Evolutionary conservation across 805 yeast genomes (phyloP).

Genomic region (Groenewaldozyma salmanticensis): DNA sequence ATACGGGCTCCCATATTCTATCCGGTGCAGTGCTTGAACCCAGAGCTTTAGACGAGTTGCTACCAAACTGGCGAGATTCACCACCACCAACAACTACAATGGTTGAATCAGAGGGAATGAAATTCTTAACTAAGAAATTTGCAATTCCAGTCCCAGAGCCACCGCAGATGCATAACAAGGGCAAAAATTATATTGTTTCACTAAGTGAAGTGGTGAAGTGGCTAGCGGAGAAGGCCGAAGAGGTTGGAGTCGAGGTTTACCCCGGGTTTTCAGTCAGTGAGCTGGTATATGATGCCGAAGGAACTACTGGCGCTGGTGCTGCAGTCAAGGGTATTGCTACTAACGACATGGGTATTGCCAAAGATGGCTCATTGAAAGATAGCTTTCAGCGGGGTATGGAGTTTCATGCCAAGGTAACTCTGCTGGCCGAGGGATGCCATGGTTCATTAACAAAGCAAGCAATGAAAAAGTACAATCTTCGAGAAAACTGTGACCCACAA

Average conservation of each 20-base stretch:
- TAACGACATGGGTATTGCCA: constrained; percentile 79
- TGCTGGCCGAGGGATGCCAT: constrained; percentile 97
- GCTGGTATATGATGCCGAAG: constrained; percentile 49
- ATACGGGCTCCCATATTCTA: constrained; percentile 84
- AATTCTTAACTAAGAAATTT: constrained; percentile 49
- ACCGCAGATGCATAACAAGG: constrained; percentile 75
- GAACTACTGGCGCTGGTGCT: too few relatives aligned
- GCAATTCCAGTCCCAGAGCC: constrained; percentile 83
- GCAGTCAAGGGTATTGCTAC: constrained; percentile 86
- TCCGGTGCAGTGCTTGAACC: constrained; percentile 96
- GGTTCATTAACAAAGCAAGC: constrained; percentile 82
- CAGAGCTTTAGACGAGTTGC: constrained; percentile 68
- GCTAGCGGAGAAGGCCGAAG: constrained; percentile 84
- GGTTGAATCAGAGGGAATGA: constrained; percentile 69
- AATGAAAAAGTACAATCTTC: constrained; percentile 56
- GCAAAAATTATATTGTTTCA: constrained; percentile 71
- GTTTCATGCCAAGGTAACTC: constrained; percentile 81
- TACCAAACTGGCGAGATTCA: constrained; percentile 49
- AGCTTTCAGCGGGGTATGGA: constrained; percentile 96
- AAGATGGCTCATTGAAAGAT: constrained; percentile 65
- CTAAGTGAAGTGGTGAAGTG: constrained; percentile 72
- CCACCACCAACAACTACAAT: constrained; percentile 55
- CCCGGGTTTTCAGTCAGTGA: constrained; percentile 85
- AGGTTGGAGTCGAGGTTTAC: constrained; percentile 85
- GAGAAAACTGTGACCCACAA: constrained; percentile 59